Evolutionary conservation across 140 eudicot species (phyloP).

Genomic region (Flaveria floridana): DNA sequence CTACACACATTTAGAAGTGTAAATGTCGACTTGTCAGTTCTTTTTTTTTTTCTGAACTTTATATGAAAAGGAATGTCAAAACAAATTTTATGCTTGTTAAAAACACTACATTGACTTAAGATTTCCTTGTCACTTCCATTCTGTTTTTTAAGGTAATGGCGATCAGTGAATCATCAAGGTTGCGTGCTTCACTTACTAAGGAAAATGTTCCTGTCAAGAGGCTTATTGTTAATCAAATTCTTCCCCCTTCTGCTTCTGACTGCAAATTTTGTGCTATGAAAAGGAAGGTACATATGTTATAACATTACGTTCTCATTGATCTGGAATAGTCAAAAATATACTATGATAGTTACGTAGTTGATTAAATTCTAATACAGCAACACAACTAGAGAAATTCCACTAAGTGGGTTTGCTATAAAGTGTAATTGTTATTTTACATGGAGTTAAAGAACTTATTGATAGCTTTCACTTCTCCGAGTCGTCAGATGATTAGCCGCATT

Average conservation of each 20-base stretch:
- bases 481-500: neutral
- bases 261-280: conserved; percentile 93
- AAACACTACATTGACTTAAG: neutral
- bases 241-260: conserved; percentile 90
- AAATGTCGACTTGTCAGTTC: neutral
- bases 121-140: conserved; percentile 10
- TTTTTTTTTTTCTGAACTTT: neutral
- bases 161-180: conserved; percentile 80
- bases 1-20: neutral
- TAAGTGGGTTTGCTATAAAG: no score
- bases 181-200: conserved; percentile 74
- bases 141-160: conserved; percentile 75
- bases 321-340: neutral
- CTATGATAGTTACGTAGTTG: neutral
- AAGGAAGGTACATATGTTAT: conserved; percentile 58
- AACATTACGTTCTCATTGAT: neutral
- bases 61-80: neutral
- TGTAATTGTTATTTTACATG: no score
- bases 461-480: neutral
- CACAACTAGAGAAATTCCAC: neutral
- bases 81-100: neutral
- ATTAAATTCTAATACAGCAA: conserved; percentile 2
- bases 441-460: no score
- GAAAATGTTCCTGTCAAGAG: conserved; percentile 88
- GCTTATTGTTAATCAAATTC: conserved; percentile 82